Base-by-base conservation (phyloP, 257 asterid genomes). In the Solanum pimpinellifolium region DNA sequence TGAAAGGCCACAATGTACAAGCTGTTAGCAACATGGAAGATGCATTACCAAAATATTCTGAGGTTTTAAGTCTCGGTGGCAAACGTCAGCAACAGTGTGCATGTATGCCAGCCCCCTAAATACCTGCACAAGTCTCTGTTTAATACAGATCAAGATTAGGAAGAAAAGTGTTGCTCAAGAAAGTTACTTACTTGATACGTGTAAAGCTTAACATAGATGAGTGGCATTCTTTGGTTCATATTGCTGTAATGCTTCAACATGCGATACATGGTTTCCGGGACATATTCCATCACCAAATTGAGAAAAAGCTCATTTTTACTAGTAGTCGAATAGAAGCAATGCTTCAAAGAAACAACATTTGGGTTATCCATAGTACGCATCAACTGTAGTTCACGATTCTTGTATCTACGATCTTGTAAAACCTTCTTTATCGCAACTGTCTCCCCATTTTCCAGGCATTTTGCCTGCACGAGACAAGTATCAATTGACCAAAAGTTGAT, bases 331-430 rank as follows among this genome's bases (percentile, higher is more conserved):
- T 89, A 95, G 94, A 96, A 96, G 90, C 98, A 96, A 86, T 96
- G 98, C 90, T 94, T 96, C 87, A 96, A 91, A 82, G 96, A 93
- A 87, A 96, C 99, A 83, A 96, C 94, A 89, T 96, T 96, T 13
- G 98, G 96, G 90, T 96, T 98, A 91, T 94, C 94, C 99, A 96
- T 96, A 18, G 98, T 92, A 80, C 98, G 92, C 99, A 96, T 96
- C 86, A 96, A 88, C 92, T 96, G 98, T 90, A 96, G 90, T 91
- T 96, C 98, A 85, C 99, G 98, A 85, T 92, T 96, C 87, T 96
- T 96, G 91, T 96, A 95, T 93, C 98, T 92, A 75, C 97, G 91
- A 89, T 96, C 99, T 92, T 95, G 98, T 93, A 95, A 88, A 88
- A 95, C 98, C 94, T 95, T 95, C 93, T 95, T 95, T 87, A 95